Evolutionary conservation across 148 eudicot genomes (phyloP).

Genomic region (Vaccinium corymbosum): DNA sequence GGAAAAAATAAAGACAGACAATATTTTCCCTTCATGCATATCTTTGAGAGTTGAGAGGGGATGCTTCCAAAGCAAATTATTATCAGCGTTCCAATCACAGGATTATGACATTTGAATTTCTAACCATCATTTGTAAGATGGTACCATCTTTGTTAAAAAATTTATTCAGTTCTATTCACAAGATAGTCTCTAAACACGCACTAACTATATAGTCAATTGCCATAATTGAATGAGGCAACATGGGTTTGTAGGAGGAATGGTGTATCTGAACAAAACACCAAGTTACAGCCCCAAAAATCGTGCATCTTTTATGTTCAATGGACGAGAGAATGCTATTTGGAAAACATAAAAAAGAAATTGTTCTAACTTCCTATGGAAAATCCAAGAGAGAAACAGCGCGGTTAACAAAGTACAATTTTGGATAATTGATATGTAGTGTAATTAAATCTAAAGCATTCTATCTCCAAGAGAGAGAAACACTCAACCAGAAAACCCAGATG

Average conservation of each 20-base stretch:
- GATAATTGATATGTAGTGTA: neutral
- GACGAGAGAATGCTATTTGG: neutral
- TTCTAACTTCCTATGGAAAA: neutral
- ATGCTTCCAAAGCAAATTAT: neutral
- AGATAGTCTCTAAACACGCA: neutral
- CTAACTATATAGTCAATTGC: neutral
- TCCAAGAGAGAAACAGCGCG: neutral
- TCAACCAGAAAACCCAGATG: neutral
- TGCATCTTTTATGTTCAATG: neutral
- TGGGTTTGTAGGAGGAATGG: neutral
- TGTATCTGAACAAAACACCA: neutral
- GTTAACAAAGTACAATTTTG: neutral
- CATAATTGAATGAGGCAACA: neutral
- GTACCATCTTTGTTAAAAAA: neutral
- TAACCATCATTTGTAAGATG: neutral
- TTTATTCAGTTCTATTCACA: neutral
- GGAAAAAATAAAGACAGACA: neutral
- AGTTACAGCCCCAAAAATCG: neutral
- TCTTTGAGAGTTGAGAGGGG: neutral
- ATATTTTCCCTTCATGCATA: neutral
- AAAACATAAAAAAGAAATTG: neutral
- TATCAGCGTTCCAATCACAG: neutral
- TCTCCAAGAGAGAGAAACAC: neutral
- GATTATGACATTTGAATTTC: neutral
- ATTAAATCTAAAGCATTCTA: neutral